Evolutionary conservation across 331 rosid genomes (phyloP).

Genomic region (Acacia pycnantha): DNA sequence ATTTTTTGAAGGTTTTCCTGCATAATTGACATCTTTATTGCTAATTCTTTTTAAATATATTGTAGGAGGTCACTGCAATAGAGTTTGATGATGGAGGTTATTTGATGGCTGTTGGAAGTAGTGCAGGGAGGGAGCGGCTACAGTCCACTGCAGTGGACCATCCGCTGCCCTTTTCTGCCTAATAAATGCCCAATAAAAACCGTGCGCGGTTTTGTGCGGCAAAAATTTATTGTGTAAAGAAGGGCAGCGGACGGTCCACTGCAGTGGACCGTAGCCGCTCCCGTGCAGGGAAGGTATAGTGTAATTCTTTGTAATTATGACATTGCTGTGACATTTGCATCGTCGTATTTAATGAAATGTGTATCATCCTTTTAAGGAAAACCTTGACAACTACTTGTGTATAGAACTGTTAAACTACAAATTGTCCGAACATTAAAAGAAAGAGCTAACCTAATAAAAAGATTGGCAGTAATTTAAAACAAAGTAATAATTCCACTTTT

Average conservation of each 20-base stretch:
- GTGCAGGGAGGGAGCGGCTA: conserved; percentile 97
- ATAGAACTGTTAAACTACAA: background rate
- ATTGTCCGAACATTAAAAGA: background rate
- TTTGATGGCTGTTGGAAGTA: conserved; percentile 91
- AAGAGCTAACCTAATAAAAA: background rate
- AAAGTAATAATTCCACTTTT: background rate
- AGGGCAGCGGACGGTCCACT: no score
- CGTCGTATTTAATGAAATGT: background rate
- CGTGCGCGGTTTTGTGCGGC: no score
- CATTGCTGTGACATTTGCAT: background rate
- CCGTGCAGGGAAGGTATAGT: conserved; percentile 86
- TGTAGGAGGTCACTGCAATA: conserved; percentile 89
- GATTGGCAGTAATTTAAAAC: background rate
- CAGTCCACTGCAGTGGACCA: no score
- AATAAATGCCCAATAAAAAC: no score
- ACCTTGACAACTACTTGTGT: background rate
- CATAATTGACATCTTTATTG: conserved; percentile 1
- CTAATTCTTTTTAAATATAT: conserved; percentile 25
- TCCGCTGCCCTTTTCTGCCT: no score
- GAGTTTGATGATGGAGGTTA: conserved; percentile 83
- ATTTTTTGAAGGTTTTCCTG: conserved; percentile 17
- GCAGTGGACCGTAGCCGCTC: no score
- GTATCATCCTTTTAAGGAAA: background rate
- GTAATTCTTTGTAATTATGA: conserved; percentile 12
- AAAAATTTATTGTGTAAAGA: no score